A percentile compares a stretch with the other conserved stretches of the same genome.
phyloP scores from a whole-genome alignment of 2,329 filamentous ascomycete genomes.

The Verticillium isaacii region DNA sequence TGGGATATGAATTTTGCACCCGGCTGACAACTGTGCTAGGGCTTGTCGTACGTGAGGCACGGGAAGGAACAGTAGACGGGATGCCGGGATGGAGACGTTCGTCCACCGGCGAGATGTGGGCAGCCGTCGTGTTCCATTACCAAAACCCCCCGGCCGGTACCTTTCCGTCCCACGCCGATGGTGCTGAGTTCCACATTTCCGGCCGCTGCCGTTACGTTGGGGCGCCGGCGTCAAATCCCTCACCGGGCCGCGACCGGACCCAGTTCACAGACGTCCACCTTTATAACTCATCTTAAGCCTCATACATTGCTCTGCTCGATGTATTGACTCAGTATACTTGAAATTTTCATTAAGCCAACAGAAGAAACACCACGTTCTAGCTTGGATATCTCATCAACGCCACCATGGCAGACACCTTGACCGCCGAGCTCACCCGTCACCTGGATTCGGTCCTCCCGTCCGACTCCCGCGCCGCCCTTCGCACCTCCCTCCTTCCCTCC shows the following conservation, averaged over 20 bases:
- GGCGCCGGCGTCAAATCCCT: neutral
- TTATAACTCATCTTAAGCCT: neutral
- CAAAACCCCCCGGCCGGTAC: neutral
- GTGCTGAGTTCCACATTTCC: neutral
- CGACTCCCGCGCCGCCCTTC: conserved; percentile 25
- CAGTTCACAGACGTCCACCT: neutral
- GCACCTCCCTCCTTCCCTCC: conserved; percentile 40
- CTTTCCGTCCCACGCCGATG: neutral
- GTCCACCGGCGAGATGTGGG: neutral
- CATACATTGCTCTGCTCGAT: neutral
- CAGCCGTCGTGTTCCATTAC: neutral
- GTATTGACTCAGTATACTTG: neutral
- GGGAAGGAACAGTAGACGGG: no score
- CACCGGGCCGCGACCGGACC: neutral
- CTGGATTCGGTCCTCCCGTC: conserved; percentile 18
- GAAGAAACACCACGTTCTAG: neutral
- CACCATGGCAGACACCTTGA: neutral
- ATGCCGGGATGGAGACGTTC: no score
- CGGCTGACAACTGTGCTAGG: no score
- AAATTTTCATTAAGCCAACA: neutral
- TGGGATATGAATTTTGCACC: no score
- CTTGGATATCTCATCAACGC: no score
- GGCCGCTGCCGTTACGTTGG: neutral
- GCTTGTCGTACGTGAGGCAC: no score
- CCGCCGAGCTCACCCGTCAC: conserved; percentile 3